Evolutionary conservation across 805 yeast species (phyloP).

Genomic region (Kluyveromyces nonfermentans): DNA sequence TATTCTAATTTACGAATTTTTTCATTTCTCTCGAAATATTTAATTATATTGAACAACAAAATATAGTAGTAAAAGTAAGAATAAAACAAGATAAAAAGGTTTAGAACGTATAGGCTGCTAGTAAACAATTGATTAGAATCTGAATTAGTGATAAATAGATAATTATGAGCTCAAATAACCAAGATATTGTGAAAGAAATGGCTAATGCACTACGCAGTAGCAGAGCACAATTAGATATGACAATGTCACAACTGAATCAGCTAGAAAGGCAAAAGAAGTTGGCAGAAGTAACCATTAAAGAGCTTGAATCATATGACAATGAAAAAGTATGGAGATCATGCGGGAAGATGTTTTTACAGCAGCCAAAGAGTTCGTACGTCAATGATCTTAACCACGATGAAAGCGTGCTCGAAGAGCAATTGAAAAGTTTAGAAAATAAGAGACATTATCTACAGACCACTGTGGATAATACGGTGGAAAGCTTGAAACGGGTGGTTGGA

Average conservation of each 20-base stretch:
- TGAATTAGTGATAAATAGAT: too few relatives aligned
- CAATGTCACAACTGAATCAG: constrained; percentile 21
- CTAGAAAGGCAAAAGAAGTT: constrained; percentile 33
- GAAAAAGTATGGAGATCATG: constrained; percentile 73
- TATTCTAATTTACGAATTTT: too few relatives aligned
- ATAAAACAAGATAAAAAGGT: too few relatives aligned
- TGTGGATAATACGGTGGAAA: constrained; percentile 59
- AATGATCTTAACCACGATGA: constrained; percentile 43
- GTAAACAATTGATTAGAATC: too few relatives aligned
- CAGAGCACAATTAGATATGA: constrained; percentile 23
- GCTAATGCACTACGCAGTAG: constrained; percentile 20
- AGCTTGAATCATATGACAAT: constrained; percentile 40
- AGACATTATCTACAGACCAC: constrained; percentile 66
- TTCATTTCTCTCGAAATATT: too few relatives aligned
- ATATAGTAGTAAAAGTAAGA: too few relatives aligned
- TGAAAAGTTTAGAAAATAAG: constrained; percentile 56
- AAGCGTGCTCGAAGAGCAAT: constrained; percentile 45
- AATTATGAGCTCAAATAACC: constrained; percentile 4
- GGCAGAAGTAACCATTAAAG: constrained; percentile 47
- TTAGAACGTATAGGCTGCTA: too few relatives aligned
- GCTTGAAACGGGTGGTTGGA: constrained; percentile 33
- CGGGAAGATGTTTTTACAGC: constrained; percentile 60
- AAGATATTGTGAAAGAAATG: constrained; percentile 15
- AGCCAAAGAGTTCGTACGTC: constrained; percentile 36
- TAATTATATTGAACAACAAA: too few relatives aligned